phyloP scores from a whole-genome alignment of 176 grass and related monocot species.

The Musa schizocarpa region DNA sequence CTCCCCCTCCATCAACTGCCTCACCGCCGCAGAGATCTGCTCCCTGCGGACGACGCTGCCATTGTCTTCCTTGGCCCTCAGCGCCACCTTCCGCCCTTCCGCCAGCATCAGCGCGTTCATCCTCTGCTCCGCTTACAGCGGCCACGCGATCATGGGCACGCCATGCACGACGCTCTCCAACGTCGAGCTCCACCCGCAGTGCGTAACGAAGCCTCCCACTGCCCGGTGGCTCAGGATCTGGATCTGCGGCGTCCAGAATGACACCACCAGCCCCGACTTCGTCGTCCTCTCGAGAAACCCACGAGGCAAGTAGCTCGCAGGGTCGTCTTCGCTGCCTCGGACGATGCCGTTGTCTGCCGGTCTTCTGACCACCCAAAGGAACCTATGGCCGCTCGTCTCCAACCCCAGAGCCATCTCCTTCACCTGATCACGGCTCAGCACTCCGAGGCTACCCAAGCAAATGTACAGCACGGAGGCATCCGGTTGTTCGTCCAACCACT shows the following conservation, averaged over 20 bases:
- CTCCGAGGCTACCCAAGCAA: background rate
- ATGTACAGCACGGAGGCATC: background rate
- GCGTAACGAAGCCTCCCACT: background rate
- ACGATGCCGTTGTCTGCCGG: background rate
- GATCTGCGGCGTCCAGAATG: background rate
- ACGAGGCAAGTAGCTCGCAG: background rate
- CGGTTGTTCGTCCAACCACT: conserved; percentile 8
- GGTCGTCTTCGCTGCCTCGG: background rate
- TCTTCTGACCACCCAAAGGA: conserved; percentile 1
- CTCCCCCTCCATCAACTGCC: conserved; percentile 7
- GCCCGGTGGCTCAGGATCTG: background rate
- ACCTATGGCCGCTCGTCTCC: conserved; percentile 8
- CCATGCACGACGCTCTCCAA: background rate
- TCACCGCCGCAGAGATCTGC: background rate
- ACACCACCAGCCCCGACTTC: background rate
- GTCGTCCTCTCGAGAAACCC: too few relatives aligned
- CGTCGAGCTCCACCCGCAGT: background rate
- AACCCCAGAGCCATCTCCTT: conserved; percentile 1
- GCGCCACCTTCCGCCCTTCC: background rate
- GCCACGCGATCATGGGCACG: background rate
- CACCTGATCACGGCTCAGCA: background rate
- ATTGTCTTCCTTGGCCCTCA: background rate
- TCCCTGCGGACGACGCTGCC: background rate
- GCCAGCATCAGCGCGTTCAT: background rate
- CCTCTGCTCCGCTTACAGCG: background rate